A percentile compares a stretch with the other conserved stretches of the same genome.
Evolutionary conservation across 2,329 filamentous ascomycete genomes (phyloP).

Genomic region (Diplocarpon rosae): DNA sequence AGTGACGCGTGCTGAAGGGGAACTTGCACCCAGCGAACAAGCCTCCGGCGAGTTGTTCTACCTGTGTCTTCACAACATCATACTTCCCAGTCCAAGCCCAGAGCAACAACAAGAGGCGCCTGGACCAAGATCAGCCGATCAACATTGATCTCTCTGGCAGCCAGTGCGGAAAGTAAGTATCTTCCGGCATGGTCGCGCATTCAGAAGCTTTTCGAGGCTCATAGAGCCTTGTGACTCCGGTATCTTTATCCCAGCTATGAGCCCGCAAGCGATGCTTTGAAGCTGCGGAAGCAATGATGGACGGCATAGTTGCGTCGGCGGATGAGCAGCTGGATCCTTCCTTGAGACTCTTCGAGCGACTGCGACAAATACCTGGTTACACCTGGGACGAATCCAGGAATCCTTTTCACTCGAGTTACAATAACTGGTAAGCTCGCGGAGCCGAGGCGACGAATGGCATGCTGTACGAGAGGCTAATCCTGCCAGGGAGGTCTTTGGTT

Average conservation of each 20-base stretch:
- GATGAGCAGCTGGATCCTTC: slow-evolving; percentile 44
- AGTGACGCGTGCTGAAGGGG: no score
- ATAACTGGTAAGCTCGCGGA: slow-evolving; percentile 59
- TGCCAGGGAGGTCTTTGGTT: slow-evolving; percentile 54
- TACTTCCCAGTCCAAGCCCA: no score
- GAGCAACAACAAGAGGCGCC: no score
- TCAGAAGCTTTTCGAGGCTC: neutral
- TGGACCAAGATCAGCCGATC: no score
- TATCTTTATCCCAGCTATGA: slow-evolving; percentile 7
- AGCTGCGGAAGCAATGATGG: slow-evolving; percentile 15
- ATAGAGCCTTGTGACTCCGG: neutral
- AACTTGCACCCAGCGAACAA: no score
- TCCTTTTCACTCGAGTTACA: slow-evolving; percentile 61
- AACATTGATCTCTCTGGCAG: no score
- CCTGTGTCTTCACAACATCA: no score
- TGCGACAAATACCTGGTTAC: slow-evolving; percentile 63
- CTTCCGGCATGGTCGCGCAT: neutral
- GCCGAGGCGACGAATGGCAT: neutral
- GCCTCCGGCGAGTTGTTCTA: no score
- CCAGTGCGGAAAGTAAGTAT: no score
- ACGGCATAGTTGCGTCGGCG: slow-evolving; percentile 16
- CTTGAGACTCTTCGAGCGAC: slow-evolving; percentile 58
- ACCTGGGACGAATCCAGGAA: slow-evolving; percentile 58
- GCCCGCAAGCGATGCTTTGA: slow-evolving; percentile 4
- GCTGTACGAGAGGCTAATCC: neutral